A percentile compares a stretch with the other conserved stretches of the same genome.
phyloP scores from a whole-genome alignment of 2,329 filamentous ascomycete genomes.

The Fusarium longipes region DNA sequence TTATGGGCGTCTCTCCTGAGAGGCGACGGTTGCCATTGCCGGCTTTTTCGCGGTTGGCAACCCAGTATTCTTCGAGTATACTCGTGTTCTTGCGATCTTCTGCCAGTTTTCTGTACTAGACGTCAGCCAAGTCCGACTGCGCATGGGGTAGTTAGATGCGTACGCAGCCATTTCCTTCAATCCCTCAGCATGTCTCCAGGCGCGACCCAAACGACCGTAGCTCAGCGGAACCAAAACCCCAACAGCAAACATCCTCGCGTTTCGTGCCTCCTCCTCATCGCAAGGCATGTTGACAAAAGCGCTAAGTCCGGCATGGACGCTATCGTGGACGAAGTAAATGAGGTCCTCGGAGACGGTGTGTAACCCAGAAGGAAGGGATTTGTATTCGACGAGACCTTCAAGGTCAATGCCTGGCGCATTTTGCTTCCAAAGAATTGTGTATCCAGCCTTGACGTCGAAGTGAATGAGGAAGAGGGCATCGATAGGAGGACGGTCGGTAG shows the following conservation, averaged over 20 bases:
- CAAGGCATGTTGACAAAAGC: slow-evolving; percentile 89
- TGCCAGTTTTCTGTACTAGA: slow-evolving; percentile 65
- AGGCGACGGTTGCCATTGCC: slow-evolving; percentile 49
- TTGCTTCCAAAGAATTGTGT: slow-evolving; percentile 89
- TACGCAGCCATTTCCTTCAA: slow-evolving; percentile 81
- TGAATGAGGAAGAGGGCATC: slow-evolving; percentile 88
- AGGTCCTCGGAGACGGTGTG: slow-evolving; percentile 90
- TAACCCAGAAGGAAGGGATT: slow-evolving; percentile 91
- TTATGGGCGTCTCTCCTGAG: slow-evolving; percentile 61
- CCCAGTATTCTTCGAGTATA: slow-evolving; percentile 84
- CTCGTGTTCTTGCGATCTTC: slow-evolving; percentile 71
- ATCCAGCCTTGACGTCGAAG: slow-evolving; percentile 93
- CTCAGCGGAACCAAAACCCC: slow-evolving; percentile 88
- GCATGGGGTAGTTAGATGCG: slow-evolving; percentile 39
- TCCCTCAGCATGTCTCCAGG: slow-evolving; percentile 85
- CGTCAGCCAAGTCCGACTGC: slow-evolving; percentile 39
- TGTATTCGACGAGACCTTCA: slow-evolving; percentile 93
- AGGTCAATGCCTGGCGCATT: slow-evolving; percentile 76
- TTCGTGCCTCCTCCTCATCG: slow-evolving; percentile 78
- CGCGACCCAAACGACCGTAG: slow-evolving; percentile 84
- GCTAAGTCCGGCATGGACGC: slow-evolving; percentile 85
- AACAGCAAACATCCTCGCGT: slow-evolving; percentile 93
- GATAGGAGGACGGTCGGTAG: slow-evolving; percentile 56
- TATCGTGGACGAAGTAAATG: slow-evolving; percentile 90
- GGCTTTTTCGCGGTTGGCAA: slow-evolving; percentile 58